Percentiles rank a stretch among this genome's conserved stretches.
phyloP scores from a whole-genome alignment of 306 rosid genomes.

The Rubus idaeus region DNA sequence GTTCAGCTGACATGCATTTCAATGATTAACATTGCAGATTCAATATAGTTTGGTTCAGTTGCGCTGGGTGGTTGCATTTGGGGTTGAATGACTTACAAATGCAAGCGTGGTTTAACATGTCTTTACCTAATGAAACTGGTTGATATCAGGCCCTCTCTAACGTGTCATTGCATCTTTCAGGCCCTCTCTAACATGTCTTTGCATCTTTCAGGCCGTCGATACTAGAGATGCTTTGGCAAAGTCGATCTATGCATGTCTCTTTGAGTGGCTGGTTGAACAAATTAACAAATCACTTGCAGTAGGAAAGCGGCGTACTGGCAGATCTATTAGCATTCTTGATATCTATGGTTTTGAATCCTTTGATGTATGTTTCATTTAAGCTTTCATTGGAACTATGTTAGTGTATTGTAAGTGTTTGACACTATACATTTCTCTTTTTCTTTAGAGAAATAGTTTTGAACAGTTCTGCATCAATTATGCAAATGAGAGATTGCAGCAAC shows the following conservation, averaged over 20 bases:
- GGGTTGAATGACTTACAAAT: background rate
- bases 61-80: background rate
- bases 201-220: slow-evolving; percentile 67
- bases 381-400: slow-evolving; percentile 9
- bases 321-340: slow-evolving; percentile 98
- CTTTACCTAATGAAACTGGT: background rate
- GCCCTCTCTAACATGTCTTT: slow-evolving; percentile 35
- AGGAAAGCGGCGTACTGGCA: slow-evolving; percentile 95
- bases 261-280: slow-evolving; percentile 97
- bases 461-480: slow-evolving; percentile 99
- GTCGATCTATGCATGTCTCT: slow-evolving; percentile 86
- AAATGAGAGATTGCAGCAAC: slow-evolving; percentile 95
- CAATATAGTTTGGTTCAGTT: background rate
- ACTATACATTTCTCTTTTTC: slow-evolving; percentile 11
- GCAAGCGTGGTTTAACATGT: background rate
- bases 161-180: slow-evolving; percentile 38
- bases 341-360: slow-evolving; percentile 98
- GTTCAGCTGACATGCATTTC: background rate
- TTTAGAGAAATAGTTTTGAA: slow-evolving; percentile 95
- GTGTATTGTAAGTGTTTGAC: background rate
- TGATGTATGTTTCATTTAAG: slow-evolving; percentile 61
- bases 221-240: slow-evolving; percentile 99
- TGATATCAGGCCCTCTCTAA: background rate
- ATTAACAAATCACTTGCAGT: slow-evolving; percentile 96
- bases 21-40: background rate